These are phyloP conservation scores for Fusarium drepaniforme DNA, from an alignment of 2,329 filamentous ascomycete species.

Conservation along the genomic window DNA sequence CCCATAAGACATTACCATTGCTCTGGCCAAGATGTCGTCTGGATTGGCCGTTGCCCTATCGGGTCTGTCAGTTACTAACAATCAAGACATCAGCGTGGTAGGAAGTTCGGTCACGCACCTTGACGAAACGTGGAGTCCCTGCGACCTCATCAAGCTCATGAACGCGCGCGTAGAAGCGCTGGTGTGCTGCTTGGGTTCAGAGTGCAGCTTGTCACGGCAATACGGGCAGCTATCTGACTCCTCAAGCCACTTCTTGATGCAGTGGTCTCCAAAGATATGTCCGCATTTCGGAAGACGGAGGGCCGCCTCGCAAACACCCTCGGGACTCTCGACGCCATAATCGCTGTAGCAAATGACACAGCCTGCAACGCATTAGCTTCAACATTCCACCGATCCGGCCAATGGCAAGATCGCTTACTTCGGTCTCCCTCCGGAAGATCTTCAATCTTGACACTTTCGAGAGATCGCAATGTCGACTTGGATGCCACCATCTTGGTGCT, in stretches of 20 bases:
- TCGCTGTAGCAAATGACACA: constrained; percentile 76
- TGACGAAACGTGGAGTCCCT: constrained; percentile 35
- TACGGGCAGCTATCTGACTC: constrained; percentile 74
- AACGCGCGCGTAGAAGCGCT: constrained; percentile 43
- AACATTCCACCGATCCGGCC: neutral
- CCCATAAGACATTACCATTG: constrained; percentile 20
- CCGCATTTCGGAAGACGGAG: constrained; percentile 72
- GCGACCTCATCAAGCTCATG: constrained; percentile 48
- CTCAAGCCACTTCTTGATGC: constrained; percentile 75
- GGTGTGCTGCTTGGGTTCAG: constrained; percentile 53
- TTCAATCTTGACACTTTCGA: constrained; percentile 60
- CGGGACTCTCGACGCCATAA: constrained; percentile 67
- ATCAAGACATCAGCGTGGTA: neutral
- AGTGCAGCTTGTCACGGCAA: constrained; percentile 71
- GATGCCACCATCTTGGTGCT: constrained; percentile 62
- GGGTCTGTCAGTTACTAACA: constrained; percentile 18
- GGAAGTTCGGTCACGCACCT: constrained; percentile 33
- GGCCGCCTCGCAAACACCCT: constrained; percentile 68
- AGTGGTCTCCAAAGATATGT: constrained; percentile 73
- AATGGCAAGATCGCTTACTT: constrained; percentile 52
- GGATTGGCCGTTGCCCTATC: constrained; percentile 21
- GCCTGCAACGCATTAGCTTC: constrained; percentile 51
- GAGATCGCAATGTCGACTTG: constrained; percentile 57
- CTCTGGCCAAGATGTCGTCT: constrained; percentile 39
- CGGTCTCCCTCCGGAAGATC: constrained; percentile 60